Base-by-base conservation (phyloP, 2,329 filamentous ascomycete genomes). In the Xylariaceae sp. region DNA sequence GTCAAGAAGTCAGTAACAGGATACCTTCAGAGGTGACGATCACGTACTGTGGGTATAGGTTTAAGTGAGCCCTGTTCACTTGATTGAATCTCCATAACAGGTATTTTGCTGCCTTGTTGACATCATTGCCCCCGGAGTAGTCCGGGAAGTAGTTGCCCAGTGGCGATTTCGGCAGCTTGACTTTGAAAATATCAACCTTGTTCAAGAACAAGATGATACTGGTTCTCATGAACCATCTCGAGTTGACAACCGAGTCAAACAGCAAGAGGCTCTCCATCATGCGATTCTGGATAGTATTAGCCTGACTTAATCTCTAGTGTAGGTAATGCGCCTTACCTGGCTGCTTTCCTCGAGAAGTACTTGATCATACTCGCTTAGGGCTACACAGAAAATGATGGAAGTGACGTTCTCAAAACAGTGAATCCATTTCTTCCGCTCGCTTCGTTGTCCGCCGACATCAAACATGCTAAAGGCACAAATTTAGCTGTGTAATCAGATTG, bases 381-480 rank as follows among this genome's bases (percentile, higher is more conserved):
- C 95, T 61, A 99, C 95, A 72, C 95, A 99, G 77, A 99, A 99
- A 67, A 99, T 99, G 75, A 99, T 99, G 3, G 95, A 98, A 39
- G 95, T 99, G 69, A 99, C 95, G 69, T 98, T 98, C 76, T 99
- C 95, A 75, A 99, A 99, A 79, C 95, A 99, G 78, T 99, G 95
- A 72, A 99, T 99, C 95, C 95, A 99, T 79, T 99, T 99, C 82
- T 99, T 99, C 62, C 95, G 86, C 77, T 99, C 95, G 75, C 94
- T 98, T 72, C 95, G 83, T 77, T 99, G 95, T 21, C 95, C 95
- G 62, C 95, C 95, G 4, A 99, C 95, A 74, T 99, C 95, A 73
- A 99, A 99, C 95, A 99, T 99, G 79, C 94, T 98, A 71, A 21
- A 33, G 9, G 11, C n/a, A 34, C 12, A 2, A 19, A 8, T 16